Conservation (phyloP, 768 basidiomycete genomes). For the Udeniomyces megalosporus region DNA sequence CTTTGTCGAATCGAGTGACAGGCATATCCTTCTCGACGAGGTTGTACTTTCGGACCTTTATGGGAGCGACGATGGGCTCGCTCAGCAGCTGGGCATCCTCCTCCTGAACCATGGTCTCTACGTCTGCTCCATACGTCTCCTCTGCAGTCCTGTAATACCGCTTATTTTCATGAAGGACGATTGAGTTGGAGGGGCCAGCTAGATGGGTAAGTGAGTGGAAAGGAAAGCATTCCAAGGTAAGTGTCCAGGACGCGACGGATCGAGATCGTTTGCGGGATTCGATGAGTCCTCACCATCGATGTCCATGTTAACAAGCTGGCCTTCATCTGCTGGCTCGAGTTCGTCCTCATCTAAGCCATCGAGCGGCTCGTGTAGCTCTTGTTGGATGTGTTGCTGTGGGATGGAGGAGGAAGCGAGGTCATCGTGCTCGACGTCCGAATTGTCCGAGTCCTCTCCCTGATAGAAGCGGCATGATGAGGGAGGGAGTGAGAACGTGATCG, state of each 20-base stretch:
- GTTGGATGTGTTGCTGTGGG: not conserved
- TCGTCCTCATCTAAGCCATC: constrained; percentile 1
- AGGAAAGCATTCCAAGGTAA: not conserved
- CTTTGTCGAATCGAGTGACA: constrained; percentile 91
- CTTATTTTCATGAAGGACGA: constrained; percentile 86
- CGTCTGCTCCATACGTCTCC: constrained; percentile 82
- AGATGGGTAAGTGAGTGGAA: not conserved
- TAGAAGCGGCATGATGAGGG: not conserved
- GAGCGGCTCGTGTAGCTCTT: not conserved
- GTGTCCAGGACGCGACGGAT: not conserved
- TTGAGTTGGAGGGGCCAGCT: constrained; percentile 22
- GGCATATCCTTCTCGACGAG: constrained; percentile 93
- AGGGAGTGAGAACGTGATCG: not conserved
- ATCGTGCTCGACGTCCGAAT: constrained; percentile 9
- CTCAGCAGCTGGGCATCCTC: constrained; percentile 91
- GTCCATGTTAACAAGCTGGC: constrained; percentile 17
- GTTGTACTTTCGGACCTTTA: constrained; percentile 86
- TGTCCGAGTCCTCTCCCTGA: constrained; percentile 14
- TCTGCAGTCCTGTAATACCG: constrained; percentile 88
- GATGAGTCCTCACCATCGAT: constrained; percentile 23
- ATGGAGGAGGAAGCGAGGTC: not conserved
- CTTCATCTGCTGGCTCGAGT: not conserved
- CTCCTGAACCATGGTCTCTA: constrained; percentile 93
- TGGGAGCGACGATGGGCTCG: constrained; percentile 86
- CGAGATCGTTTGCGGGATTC: not conserved